Evolutionary conservation across 139 green algal genomes (phyloP), one percentile per base, ranked within the genome.

Genomic region (Chlamydomonas schloesseri): DNA sequence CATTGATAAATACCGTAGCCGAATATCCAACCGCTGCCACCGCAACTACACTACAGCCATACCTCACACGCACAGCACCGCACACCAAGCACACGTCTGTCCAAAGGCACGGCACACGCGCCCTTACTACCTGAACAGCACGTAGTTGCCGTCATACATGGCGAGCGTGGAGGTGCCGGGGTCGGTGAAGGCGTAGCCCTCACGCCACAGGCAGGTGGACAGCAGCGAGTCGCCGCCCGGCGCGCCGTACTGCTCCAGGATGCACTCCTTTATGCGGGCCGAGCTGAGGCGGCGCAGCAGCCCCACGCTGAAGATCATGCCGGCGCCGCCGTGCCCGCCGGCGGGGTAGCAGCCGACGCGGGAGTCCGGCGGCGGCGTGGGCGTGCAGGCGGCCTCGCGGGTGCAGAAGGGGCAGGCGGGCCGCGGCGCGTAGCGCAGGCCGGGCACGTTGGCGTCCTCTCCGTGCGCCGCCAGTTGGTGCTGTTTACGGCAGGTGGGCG

Each of bases 391-490:
- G 33, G 80, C 80, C 24, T 55, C n/a, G 0, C 50, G 31, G 3
- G 80, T 86, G 68, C 80, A 86, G 80, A 78, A 86, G 50, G 80
- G 80, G 80, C 80, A 86, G 33, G 80, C 80, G 42, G 67, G 62
- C 3, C 67, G 67, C 3, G 80, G 80, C n/a, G 29, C 42, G 80
- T 86, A 86, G 50, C 80, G 80, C 13, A 69, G 11, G 31, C 80
- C 80, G 17, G 68, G 80, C 3, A 86, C 29, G 5, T 33, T 23
- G 11, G 24, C 42, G 46, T 78, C 34, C 42, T 50, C 42, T 8
- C 42, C 42, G 42, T 50, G 42, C 42, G 5, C 42, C 42, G 42
- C 42, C 42, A 50, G 42, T 50, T 50, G 42, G 42, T 50, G 42
- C 42, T 50, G 42, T 50, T 50, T 5, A 8, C 6, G 42, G 42